Evolutionary conservation across 352 stramenopile species (phyloP).

Genomic region (Phytopythium delawarense): DNA sequence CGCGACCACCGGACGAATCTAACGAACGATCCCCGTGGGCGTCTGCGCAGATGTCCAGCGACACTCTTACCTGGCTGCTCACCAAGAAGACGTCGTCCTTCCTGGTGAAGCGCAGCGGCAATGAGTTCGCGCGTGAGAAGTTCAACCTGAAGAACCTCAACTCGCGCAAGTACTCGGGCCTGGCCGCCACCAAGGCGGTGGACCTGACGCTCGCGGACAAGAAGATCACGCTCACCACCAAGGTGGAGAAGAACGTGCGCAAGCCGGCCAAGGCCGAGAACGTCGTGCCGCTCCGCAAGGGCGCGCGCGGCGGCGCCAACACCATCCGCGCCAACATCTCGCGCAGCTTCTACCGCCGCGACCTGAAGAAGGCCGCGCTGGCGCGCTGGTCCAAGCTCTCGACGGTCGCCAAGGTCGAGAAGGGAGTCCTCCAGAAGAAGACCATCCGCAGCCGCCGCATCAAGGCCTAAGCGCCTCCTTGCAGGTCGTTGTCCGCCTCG

Average conservation of each 20-base stretch:
- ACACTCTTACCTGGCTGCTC: constrained; percentile 96
- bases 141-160: constrained; percentile 96
- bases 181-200: constrained; percentile 92
- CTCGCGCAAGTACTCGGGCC: constrained; percentile 95
- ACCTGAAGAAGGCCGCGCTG: constrained; percentile 83
- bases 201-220: constrained; percentile 89
- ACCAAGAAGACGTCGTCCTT: constrained; percentile 96
- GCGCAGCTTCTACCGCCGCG: constrained; percentile 84
- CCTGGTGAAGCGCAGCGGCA: constrained; percentile 91
- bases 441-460: constrained; percentile 77
- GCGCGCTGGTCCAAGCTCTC: constrained; percentile 85
- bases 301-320: constrained; percentile 73
- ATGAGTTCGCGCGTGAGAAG: constrained; percentile 91
- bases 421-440: constrained; percentile 84
- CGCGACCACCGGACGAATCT: too few species aligned
- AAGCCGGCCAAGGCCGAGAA: constrained; percentile 74
- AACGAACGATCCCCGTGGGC: not conserved
- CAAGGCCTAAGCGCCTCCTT: constrained; percentile 56
- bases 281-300: constrained; percentile 79
- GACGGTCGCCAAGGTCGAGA: constrained; percentile 86
- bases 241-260: constrained; percentile 66
- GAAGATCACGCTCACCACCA: constrained; percentile 83
- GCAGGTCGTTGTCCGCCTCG: constrained; percentile 2
- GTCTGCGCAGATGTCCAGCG: constrained; percentile 71
- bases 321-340: constrained; percentile 88